Evolutionary conservation across 805 yeast species (phyloP), one percentile per base, ranked within the genome.

Genomic region (Priceomyces medius): DNA sequence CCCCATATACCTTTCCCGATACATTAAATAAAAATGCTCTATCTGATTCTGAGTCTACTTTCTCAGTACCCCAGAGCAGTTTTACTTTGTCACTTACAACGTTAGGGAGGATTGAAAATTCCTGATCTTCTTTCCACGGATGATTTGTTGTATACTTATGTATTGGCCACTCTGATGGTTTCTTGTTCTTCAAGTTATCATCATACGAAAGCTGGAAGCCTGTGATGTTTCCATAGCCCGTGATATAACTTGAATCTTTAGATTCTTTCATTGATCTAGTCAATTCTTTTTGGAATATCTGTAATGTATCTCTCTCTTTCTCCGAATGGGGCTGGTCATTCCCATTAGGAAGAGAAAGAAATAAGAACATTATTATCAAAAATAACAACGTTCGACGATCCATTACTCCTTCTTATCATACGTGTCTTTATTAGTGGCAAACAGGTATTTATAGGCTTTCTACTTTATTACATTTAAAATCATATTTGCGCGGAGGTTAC

Each of bases 161-260:
- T 19, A 82, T 58, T 0, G 90, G 90, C 76, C 82, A 83, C 0
- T 78, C 71, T 45, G 74, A 71, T 1, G 61, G 66, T 20, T 68
- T 68, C 37, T 71, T 61, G 9, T 76, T 75, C 4, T 65, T 57
- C 1, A 73, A 16, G 12, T 69, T 73, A 59, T 84, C 95, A 7
- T 71, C 66, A 50, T 85, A 87, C 21, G 88, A 78, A 24, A 83
- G 60, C 51, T 71, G 73, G 43, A 83, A 77, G 3, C 96, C 96
- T 0, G 93, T 84, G 12, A 87, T 58, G 51, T 85, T 83, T 1
- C 85, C 85, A 55, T 81, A 82, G 4, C 86, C 88, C 3, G 61
- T 45, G 14, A 55, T 41, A 56, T 74, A 82, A 1, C 74, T 68
- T 32, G 76, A 57, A 28, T 69, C 63, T 10, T 47, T 49, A 24